These are phyloP conservation scores for Teunomyces kruisii DNA, from an alignment of 805 yeast species.

Conservation along the genomic window DNA sequence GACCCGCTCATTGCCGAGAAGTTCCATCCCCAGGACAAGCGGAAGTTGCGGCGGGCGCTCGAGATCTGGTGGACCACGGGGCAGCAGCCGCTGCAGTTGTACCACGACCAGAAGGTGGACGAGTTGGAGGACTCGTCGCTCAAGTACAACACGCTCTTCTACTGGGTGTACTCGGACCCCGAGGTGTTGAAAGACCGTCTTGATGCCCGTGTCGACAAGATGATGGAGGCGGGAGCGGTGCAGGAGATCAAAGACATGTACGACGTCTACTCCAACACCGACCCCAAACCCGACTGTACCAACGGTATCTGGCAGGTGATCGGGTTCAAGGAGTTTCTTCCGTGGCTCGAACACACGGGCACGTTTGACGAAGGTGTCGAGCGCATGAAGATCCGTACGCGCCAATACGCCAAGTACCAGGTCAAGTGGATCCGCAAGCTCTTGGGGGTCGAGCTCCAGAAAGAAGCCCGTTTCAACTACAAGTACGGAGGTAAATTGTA, in stretches of 20 bases:
- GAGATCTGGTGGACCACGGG: constrained; percentile 76
- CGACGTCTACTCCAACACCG: constrained; percentile 35
- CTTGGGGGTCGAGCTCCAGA: constrained; percentile 57
- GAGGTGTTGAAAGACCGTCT: constrained; percentile 58
- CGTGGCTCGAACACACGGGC: constrained; percentile 49
- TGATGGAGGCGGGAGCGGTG: constrained; percentile 71
- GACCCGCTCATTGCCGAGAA: constrained; percentile 78
- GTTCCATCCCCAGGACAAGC: constrained; percentile 87
- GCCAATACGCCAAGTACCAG: constrained; percentile 85
- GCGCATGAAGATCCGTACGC: constrained; percentile 78
- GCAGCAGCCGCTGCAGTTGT: constrained; percentile 66
- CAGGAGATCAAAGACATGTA: constrained; percentile 67
- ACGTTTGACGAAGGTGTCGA: constrained; percentile 52
- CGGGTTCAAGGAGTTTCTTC: constrained; percentile 87
- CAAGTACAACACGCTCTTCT: constrained; percentile 60
- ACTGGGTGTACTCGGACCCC: constrained; percentile 80
- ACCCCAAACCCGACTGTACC: constrained; percentile 50
- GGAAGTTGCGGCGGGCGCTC: constrained; percentile 76
- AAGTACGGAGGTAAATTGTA: constrained; percentile 64
- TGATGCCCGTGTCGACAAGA: constrained; percentile 78
- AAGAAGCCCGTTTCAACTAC: constrained; percentile 45
- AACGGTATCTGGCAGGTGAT: constrained; percentile 92
- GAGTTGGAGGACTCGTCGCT: constrained; percentile 47
- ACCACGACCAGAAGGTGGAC: constrained; percentile 53
- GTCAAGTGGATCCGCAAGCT: constrained; percentile 85